Conservation (phyloP, 2,329 filamentous ascomycete genomes). For the Phaeosphaeria sp. region DNA sequence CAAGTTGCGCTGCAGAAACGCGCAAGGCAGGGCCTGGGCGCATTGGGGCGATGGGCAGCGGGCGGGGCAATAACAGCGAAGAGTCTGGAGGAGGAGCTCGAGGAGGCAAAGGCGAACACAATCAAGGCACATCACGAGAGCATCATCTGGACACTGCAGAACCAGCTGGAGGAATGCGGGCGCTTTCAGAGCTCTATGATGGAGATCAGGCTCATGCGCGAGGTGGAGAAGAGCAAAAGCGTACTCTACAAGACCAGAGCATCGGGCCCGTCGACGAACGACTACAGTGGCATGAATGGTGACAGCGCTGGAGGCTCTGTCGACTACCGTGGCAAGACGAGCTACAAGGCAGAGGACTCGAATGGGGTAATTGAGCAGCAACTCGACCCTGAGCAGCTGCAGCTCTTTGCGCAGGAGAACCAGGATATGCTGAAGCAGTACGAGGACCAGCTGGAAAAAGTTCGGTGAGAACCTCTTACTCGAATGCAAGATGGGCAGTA, state of each 20-base stretch:
- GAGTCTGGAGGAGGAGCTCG: constrained; percentile 70
- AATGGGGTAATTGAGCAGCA: constrained; percentile 58
- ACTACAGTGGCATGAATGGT: constrained; percentile 28
- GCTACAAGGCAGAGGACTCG: constrained; percentile 29
- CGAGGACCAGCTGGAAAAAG: constrained; percentile 91
- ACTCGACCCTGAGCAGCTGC: constrained; percentile 83
- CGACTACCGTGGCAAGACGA: constrained; percentile 37
- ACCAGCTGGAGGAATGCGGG: constrained; percentile 77
- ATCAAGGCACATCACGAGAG: constrained; percentile 77
- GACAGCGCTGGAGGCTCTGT: constrained; percentile 14
- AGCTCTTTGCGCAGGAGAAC: constrained; percentile 93
- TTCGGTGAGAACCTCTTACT: constrained; percentile 69
- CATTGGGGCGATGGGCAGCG: constrained; percentile 72
- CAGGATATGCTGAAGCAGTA: constrained; percentile 92
- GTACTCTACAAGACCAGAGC: constrained; percentile 74
- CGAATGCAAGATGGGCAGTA: not conserved
- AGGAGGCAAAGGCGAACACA: constrained; percentile 73
- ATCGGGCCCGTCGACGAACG: constrained; percentile 30
- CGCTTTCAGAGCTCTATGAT: constrained; percentile 89
- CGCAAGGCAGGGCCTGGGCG: constrained; percentile 67
- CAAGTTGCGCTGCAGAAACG: constrained; percentile 76
- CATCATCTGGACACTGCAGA: constrained; percentile 81
- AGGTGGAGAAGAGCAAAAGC: constrained; percentile 89
- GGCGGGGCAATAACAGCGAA: constrained; percentile 60
- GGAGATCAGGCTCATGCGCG: constrained; percentile 82